phyloP scores from a whole-genome alignment of 2,329 filamentous ascomycete genomes.

The Shiraia bambusicola region DNA sequence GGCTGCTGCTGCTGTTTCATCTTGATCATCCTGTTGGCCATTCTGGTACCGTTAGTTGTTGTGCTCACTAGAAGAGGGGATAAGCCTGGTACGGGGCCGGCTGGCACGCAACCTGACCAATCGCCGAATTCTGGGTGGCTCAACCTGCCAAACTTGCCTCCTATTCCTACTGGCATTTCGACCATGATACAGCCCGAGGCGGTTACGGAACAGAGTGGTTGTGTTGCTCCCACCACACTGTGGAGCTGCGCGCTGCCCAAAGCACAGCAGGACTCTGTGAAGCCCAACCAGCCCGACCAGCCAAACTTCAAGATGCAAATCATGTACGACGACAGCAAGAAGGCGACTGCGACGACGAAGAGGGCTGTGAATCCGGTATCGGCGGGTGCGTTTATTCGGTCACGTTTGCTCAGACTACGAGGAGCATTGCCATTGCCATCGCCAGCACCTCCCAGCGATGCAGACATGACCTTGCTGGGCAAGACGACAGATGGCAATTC shows the following conservation, averaged over 20 bases:
- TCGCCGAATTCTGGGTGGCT: slow-evolving; percentile 61
- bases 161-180: slow-evolving; percentile 79
- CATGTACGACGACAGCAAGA: slow-evolving; percentile 56
- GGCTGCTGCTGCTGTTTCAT: slow-evolving; percentile 42
- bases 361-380: slow-evolving; percentile 64
- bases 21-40: slow-evolving; percentile 38
- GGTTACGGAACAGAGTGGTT: slow-evolving; percentile 64
- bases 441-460: slow-evolving; percentile 60
- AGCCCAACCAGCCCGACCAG: slow-evolving; percentile 65
- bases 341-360: slow-evolving; percentile 30
- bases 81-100: slow-evolving; percentile 19
- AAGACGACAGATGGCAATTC: slow-evolving; percentile 78
- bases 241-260: slow-evolving; percentile 89
- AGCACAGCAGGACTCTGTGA: slow-evolving; percentile 66
- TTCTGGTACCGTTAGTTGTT: slow-evolving; percentile 45
- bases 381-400: slow-evolving; percentile 38
- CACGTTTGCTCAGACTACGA: slow-evolving; percentile 28
- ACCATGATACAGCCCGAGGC: slow-evolving; percentile 76
- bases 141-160: slow-evolving; percentile 82
- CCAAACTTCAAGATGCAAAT: slow-evolving; percentile 83
- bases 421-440: slow-evolving; percentile 47
- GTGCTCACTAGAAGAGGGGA: slow-evolving; percentile 43
- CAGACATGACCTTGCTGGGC: slow-evolving; percentile 79
- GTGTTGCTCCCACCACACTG: slow-evolving; percentile 69
- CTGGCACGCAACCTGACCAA: slow-evolving; percentile 17